These are phyloP conservation scores for Tympanopsis confertula DNA, from an alignment of 2,329 filamentous ascomycete genomes.

Conservation along the genomic window DNA sequence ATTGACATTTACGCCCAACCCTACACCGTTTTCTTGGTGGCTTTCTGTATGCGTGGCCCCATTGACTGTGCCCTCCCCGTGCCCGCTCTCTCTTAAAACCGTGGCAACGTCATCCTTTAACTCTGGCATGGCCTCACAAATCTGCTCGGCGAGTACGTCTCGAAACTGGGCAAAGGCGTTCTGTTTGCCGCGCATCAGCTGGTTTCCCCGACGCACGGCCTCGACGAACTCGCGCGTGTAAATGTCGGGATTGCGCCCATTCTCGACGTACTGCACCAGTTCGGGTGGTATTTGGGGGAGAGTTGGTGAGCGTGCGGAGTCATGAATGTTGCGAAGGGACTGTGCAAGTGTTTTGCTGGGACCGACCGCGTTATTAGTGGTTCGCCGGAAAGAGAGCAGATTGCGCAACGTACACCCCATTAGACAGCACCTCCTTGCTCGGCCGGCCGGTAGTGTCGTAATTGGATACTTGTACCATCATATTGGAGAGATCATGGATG, in stretches of 20 bases:
- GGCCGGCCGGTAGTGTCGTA: constrained; percentile 36
- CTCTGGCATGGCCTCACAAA: constrained; percentile 47
- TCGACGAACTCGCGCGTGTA: constrained; percentile 67
- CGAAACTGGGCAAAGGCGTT: constrained; percentile 47
- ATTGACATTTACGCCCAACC: too few species aligned
- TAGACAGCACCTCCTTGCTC: constrained; percentile 38
- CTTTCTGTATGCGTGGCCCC: neutral
- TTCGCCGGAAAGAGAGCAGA: neutral
- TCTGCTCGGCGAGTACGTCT: constrained; percentile 48
- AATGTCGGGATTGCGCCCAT: constrained; percentile 62
- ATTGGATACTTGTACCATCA: constrained; percentile 49
- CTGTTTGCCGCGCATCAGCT: constrained; percentile 55
- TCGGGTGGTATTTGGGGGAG: constrained; percentile 48
- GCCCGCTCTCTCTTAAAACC: constrained; percentile 33
- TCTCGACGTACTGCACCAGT: constrained; percentile 58
- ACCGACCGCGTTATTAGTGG: neutral
- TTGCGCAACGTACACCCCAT: constrained; percentile 29
- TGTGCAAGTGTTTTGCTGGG: constrained; percentile 23
- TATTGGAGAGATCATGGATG: constrained; percentile 51
- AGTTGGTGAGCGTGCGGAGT: constrained; percentile 23
- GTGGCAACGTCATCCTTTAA: constrained; percentile 36
- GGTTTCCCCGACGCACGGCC: constrained; percentile 53
- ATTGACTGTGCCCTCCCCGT: neutral
- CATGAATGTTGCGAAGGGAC: constrained; percentile 26
- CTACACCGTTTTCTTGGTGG: too few species aligned